Evolutionary conservation across 2,329 filamentous ascomycete species (phyloP), one percentile per base, ranked within the genome.

Genomic region (Pyrenophora seminiperda): DNA sequence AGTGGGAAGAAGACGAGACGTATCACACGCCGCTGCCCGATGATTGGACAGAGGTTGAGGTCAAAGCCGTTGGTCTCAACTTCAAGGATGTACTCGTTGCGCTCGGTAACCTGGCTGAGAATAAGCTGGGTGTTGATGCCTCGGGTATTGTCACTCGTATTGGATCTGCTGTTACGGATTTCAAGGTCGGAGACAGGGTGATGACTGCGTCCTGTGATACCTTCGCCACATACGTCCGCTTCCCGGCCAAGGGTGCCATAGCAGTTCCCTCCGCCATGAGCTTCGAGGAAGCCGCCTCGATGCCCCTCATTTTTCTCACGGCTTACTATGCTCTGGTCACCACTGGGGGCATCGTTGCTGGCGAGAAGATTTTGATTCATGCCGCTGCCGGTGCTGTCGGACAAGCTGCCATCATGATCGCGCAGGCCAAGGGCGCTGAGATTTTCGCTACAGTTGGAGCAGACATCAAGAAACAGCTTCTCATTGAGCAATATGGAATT

Each of bases 321-420:
- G 41, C 47, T 17, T 45, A 50, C 19, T 50, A 49, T 19, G 19
- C 47, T 6, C 38, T 47, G 7, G 45, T 47, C 1, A 47, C 45
- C 3, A 38, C 31, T 11, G 45, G 45, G n/a, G 7, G 33, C 13
- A 34, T 49, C 4, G 29, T 33, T 4, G 20, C 47, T 29, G 71
- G 68, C 10, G 65, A 75, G 41, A 65, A 50, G 3, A 42, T 69
- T 9, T 44, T 71, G 5, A 63, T 71, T 19, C 66, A 70, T 43
- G 33, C 53, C 7, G 68, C 65, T 5, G 40, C 65, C 41, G 63
- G 67, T 3, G 59, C 41, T 9, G 51, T 62, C 3, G 66, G 65
- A 18, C 60, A 66, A 41, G 58, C 62, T 9, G 58, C 56, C 3
- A 58, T 69, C n/a, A 49, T 45, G 58, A 57, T 44, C 44, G 59